These are phyloP conservation scores for Trichoderma oligosporum DNA, from an alignment of 2,329 filamentous ascomycete genomes.

Conservation along the genomic window DNA sequence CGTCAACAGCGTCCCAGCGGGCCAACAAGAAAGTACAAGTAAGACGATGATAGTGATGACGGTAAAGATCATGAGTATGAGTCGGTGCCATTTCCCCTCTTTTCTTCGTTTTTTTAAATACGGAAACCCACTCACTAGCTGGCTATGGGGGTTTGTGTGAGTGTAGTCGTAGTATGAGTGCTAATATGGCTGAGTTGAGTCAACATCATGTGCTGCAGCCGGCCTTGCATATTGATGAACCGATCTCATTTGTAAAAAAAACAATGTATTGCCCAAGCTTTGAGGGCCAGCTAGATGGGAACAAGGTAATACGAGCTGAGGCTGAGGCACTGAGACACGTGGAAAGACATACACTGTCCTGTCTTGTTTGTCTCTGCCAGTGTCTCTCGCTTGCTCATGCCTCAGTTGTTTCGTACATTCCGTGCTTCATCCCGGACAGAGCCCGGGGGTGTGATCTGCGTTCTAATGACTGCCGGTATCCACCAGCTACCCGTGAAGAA, in stretches of 20 bases:
- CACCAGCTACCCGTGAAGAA: too few relatives aligned
- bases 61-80: background rate
- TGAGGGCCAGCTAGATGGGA: too few relatives aligned
- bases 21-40: background rate
- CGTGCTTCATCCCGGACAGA: too few relatives aligned
- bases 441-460: too few relatives aligned
- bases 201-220: background rate
- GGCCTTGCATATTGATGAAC: background rate
- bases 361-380: background rate
- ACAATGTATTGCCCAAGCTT: too few relatives aligned
- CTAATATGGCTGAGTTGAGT: background rate
- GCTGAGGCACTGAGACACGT: background rate
- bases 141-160: too few relatives aligned
- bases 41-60: background rate
- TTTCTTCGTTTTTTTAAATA: background rate
- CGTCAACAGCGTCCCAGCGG: too few relatives aligned
- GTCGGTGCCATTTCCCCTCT: background rate
- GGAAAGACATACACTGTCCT: background rate
- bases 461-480: too few relatives aligned
- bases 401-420: too few relatives aligned
- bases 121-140: background rate
- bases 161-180: background rate
- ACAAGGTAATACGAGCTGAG: too few relatives aligned
- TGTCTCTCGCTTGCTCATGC: background rate
- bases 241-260: too few relatives aligned